Base-by-base conservation (phyloP, 2,329 filamentous ascomycete genomes). In the Sporothrix inflata region DNA sequence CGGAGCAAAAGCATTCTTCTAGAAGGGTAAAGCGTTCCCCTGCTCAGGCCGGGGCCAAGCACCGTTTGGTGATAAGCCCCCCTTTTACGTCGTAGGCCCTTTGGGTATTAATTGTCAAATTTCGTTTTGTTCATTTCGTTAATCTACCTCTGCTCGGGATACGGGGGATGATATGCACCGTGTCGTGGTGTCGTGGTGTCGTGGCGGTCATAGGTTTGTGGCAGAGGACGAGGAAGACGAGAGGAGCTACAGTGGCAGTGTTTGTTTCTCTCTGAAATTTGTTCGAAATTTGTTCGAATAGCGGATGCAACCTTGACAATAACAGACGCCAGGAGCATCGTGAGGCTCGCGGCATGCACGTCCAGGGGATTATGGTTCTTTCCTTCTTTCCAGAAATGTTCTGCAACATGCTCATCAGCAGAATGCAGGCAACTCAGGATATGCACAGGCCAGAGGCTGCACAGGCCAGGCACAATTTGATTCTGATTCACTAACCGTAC, bases 101-200 rank as follows among this genome's bases (percentile, higher is more conserved):
- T 42, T 68, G 47, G 30, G 66, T 40, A 40, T 53, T 24, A n/a
- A 53, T 42, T 42, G n/a, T 42, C 47, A 53, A 55, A 55, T 55
- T 69, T 55, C 49, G 47, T 38, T 42, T 69, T 69, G 47, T 69
- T 69, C 47, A 69, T 69, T 55, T 69, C 66, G 65, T 69, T 55
- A 16, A 69, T 65, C 38, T 65, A 38, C 5, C 12, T n/a, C 14
- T 66, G 21, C 12, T 68, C 7, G 65, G 40, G 40, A 65, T 65
- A 57, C 53, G 27, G 53, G 12, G 49, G 55, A 61, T 61, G 30
- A 21, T 21, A 30, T 40, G 55, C 55, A 21, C 34, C 30, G 16
- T 38, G 55, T 38, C 19, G 11, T 61, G 16, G 30, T 40, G 55
- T 61, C 34, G 53, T 12, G 16, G 55, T 21, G 55, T 61, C 34